Evolutionary conservation across 371 early-diverging fungal genomes (phyloP).

Genomic region (Syncephalastrum sp.): DNA sequence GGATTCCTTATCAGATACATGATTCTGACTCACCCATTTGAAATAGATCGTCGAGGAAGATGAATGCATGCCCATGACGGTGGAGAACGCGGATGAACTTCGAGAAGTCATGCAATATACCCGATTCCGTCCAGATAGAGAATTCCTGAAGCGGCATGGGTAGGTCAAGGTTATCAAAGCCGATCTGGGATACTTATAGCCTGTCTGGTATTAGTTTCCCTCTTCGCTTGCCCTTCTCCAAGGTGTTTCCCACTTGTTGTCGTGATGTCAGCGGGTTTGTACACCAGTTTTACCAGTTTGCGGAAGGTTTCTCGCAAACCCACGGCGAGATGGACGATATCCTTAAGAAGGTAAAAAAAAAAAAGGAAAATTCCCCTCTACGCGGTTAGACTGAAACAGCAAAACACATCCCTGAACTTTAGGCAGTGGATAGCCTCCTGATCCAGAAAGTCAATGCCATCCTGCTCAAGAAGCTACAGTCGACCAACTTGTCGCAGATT

Average conservation of each 20-base stretch:
- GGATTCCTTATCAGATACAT: not conserved
- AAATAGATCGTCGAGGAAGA: slow-evolving; percentile 77
- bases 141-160: slow-evolving; percentile 44
- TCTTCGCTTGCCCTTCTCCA: slow-evolving; percentile 78
- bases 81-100: slow-evolving; percentile 66
- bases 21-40: too few species aligned
- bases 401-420: not conserved
- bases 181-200: not conserved
- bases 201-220: slow-evolving; percentile 62
- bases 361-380: not conserved
- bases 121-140: slow-evolving; percentile 48
- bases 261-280: slow-evolving; percentile 73
- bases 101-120: slow-evolving; percentile 55
- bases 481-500: slow-evolving; percentile 70
- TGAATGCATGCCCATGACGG: slow-evolving; percentile 82
- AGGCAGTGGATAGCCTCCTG: slow-evolving; percentile 79
- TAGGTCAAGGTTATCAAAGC: slow-evolving; percentile 9
- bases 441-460: slow-evolving; percentile 75
- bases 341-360: slow-evolving; percentile 62
- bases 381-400: not conserved
- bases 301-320: slow-evolving; percentile 81
- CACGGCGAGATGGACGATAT: slow-evolving; percentile 88
- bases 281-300: slow-evolving; percentile 80
- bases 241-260: slow-evolving; percentile 77
- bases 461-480: slow-evolving; percentile 63